These are phyloP conservation scores for Colletotrichum gigasporum DNA, from an alignment of 2,329 filamentous ascomycete genomes.

Conservation along the genomic window DNA sequence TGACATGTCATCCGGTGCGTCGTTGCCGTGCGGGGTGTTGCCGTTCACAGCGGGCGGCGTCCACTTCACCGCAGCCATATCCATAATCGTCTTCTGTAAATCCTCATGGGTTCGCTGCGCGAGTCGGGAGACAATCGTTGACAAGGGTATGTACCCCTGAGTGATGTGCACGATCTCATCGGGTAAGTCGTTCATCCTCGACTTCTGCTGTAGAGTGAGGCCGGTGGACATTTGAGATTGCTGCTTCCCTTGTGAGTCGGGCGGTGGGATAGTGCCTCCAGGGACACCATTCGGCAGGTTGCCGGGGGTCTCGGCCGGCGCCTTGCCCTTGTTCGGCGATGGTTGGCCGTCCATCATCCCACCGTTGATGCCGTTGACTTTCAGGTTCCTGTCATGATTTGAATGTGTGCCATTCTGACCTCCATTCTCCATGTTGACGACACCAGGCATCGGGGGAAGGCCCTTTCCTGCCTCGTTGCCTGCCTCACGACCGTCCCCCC, in stretches of 20 bases:
- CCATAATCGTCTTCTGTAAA: slow-evolving; percentile 74
- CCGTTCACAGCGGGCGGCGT: slow-evolving; percentile 62
- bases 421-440: slow-evolving; percentile 66
- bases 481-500: slow-evolving; percentile 31
- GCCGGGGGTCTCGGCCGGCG: slow-evolving; percentile 32
- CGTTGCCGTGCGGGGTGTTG: slow-evolving; percentile 50
- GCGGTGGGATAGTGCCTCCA: slow-evolving; percentile 35
- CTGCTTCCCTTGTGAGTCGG: slow-evolving; percentile 34
- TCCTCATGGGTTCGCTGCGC: slow-evolving; percentile 86
- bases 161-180: slow-evolving; percentile 77
- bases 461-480: slow-evolving; percentile 26
- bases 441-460: slow-evolving; percentile 56
- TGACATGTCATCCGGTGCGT: slow-evolving; percentile 63
- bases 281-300: slow-evolving; percentile 40
- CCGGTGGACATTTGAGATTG: slow-evolving; percentile 25
- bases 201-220: slow-evolving; percentile 21
- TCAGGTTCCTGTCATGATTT: slow-evolving; percentile 63
- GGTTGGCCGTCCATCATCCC: slow-evolving; percentile 36
- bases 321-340: slow-evolving; percentile 46
- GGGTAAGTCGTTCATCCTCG: slow-evolving; percentile 65
- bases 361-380: slow-evolving; percentile 56
- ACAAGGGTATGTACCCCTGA: slow-evolving; percentile 79
- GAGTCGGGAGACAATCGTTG: slow-evolving; percentile 78
- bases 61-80: slow-evolving; percentile 75
- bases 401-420: slow-evolving; percentile 61